Evolutionary conservation across 805 yeast genomes (phyloP).

Genomic region (Candida succiphila): DNA sequence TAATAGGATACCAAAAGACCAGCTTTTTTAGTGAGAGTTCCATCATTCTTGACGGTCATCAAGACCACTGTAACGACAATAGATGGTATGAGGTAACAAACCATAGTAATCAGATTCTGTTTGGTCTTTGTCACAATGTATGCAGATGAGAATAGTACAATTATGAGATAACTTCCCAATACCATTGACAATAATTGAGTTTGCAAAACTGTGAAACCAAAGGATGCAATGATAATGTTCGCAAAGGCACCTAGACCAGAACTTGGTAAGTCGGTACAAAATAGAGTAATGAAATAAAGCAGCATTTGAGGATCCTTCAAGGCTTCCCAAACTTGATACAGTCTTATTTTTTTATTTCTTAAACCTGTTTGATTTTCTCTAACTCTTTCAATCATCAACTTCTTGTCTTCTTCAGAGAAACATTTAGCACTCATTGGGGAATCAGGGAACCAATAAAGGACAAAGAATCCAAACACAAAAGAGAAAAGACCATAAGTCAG

Average conservation of each 20-base stretch:
- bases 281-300: constrained; percentile 33
- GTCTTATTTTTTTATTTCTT: constrained; percentile 47
- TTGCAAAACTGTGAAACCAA: not conserved
- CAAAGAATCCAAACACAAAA: constrained; percentile 45
- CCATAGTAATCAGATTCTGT: constrained; percentile 14
- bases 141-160: constrained; percentile 16
- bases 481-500: constrained; percentile 52
- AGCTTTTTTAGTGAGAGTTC: constrained; percentile 13
- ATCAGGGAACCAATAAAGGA: constrained; percentile 49
- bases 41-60: constrained; percentile 14
- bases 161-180: constrained; percentile 24
- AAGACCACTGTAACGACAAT: constrained; percentile 16
- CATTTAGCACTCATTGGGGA: constrained; percentile 33
- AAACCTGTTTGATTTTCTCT: constrained; percentile 38
- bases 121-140: constrained; percentile 29
- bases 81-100: constrained; percentile 17
- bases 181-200: constrained; percentile 5
- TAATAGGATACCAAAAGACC: too few species aligned
- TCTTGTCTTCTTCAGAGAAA: constrained; percentile 18
- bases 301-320: constrained; percentile 39
- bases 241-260: constrained; percentile 31
- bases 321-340: constrained; percentile 43
- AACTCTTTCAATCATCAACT: constrained; percentile 7
- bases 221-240: not conserved
- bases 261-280: constrained; percentile 36